Conservation (phyloP, 495 filamentous ascomycete genomes). For the Podospora fimiseda region DNA sequence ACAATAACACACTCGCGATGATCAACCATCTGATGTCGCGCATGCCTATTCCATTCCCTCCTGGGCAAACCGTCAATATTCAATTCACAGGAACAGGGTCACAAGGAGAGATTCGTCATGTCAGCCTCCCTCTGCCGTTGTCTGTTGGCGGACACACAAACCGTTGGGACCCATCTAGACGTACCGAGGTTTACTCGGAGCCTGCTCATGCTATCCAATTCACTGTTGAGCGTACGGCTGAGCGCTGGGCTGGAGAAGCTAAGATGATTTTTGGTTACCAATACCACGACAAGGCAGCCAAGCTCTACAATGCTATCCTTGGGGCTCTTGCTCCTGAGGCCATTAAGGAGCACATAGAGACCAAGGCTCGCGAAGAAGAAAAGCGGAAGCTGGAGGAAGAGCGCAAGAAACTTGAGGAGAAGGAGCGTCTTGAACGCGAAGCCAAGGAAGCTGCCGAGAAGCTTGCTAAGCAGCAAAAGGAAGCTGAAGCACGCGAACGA, state of each 20-base stretch:
- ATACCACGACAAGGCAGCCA: constrained; percentile 63
- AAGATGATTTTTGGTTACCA: constrained; percentile 70
- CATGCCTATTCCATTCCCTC: constrained; percentile 20
- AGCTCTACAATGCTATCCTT: constrained; percentile 62
- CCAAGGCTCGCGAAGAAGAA: constrained; percentile 52
- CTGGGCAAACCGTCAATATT: constrained; percentile 39
- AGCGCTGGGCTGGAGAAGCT: constrained; percentile 87
- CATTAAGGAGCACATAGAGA: constrained; percentile 65
- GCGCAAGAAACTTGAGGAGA: constrained; percentile 48
- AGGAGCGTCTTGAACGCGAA: constrained; percentile 48
- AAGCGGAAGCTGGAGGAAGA: constrained; percentile 65
- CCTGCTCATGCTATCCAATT: constrained; percentile 61
- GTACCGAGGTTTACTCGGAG: constrained; percentile 38
- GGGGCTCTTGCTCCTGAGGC: constrained; percentile 75
- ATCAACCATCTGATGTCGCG: constrained; percentile 36
- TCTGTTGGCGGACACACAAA: constrained; percentile 23
- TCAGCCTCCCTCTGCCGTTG: constrained; percentile 30
- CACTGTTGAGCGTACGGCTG: constrained; percentile 56
- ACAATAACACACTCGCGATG: constrained; percentile 35
- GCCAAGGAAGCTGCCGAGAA: constrained; percentile 57
- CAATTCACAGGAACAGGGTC: constrained; percentile 35
- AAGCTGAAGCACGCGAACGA: constrained; percentile 50
- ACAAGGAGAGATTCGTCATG: constrained; percentile 29
- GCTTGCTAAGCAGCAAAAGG: constrained; percentile 46
- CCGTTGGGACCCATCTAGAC: constrained; percentile 31